A percentile compares a stretch with the other conserved stretches of the same genome.
These are phyloP conservation scores for Leccinum subtestaceum DNA, from an alignment of 768 basidiomycete genomes.

Conservation along the genomic window DNA sequence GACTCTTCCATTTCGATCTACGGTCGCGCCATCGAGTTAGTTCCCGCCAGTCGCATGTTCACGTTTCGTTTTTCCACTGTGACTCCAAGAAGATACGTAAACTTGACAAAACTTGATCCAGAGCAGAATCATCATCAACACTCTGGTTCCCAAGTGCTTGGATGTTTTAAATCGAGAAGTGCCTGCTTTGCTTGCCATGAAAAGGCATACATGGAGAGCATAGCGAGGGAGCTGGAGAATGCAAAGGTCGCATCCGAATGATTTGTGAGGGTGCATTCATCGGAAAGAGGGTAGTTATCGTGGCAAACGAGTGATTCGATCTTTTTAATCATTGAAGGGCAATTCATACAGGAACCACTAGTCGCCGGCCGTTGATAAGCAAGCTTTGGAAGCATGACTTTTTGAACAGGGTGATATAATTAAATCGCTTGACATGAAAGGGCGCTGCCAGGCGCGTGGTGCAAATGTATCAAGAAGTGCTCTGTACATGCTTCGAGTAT, in stretches of 20 bases:
- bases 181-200: slow-evolving; percentile 36
- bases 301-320: neutral
- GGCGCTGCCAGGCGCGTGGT: neutral
- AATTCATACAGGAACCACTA: no score
- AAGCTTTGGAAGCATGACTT: no score
- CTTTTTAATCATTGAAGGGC: neutral
- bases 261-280: neutral
- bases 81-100: neutral
- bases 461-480: neutral
- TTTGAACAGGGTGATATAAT: no score
- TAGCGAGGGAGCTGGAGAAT: slow-evolving; percentile 38
- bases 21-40: neutral
- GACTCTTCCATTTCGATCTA: slow-evolving; percentile 1
- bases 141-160: slow-evolving; percentile 28
- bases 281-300: neutral
- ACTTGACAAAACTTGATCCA: slow-evolving; percentile 33
- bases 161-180: slow-evolving; percentile 41
- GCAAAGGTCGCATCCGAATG: neutral
- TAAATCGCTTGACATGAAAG: no score
- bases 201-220: slow-evolving; percentile 44
- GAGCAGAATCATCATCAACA: slow-evolving; percentile 17
- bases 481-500: no score
- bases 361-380: no score
- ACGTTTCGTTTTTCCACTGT: neutral
- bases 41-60: neutral